A percentile compares a stretch with the other conserved stretches of the same genome.
phyloP scores from a whole-genome alignment of 129 eudicot species.

The Calendula officinalis region DNA sequence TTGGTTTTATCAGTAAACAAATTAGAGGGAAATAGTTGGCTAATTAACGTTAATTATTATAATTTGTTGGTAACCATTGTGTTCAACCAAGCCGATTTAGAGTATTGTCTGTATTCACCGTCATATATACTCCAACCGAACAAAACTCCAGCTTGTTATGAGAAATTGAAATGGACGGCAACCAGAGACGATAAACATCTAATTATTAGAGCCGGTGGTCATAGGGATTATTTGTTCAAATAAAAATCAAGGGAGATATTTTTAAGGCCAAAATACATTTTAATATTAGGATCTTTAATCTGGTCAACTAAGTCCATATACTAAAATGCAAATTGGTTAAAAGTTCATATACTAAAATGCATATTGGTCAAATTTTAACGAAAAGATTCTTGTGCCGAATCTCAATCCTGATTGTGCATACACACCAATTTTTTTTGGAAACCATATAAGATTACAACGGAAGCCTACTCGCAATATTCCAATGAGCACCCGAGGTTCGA shows the following conservation, averaged over 20 bases:
- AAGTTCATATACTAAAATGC: too few relatives aligned
- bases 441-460: too few relatives aligned
- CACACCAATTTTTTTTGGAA: too few relatives aligned
- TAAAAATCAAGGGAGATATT: conserved; percentile 4
- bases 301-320: too few relatives aligned
- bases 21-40: background rate
- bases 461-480: too few relatives aligned
- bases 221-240: background rate
- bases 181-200: conserved; percentile 16
- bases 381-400: too few relatives aligned
- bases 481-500: too few relatives aligned
- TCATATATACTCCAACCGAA: conserved; percentile 2
- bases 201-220: conserved; percentile 8
- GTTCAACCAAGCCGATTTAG: background rate
- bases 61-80: conserved; percentile 8
- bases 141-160: background rate
- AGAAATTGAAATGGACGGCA: background rate
- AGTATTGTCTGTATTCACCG: background rate
- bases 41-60: background rate
- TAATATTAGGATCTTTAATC: too few relatives aligned
- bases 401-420: too few relatives aligned
- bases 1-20: conserved; percentile 22
- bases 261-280: too few relatives aligned
- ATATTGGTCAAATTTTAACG: too few relatives aligned
- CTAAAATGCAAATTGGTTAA: too few relatives aligned